Evolutionary conservation across 345 rosid genomes (phyloP).

Genomic region (Brassica rapa): DNA sequence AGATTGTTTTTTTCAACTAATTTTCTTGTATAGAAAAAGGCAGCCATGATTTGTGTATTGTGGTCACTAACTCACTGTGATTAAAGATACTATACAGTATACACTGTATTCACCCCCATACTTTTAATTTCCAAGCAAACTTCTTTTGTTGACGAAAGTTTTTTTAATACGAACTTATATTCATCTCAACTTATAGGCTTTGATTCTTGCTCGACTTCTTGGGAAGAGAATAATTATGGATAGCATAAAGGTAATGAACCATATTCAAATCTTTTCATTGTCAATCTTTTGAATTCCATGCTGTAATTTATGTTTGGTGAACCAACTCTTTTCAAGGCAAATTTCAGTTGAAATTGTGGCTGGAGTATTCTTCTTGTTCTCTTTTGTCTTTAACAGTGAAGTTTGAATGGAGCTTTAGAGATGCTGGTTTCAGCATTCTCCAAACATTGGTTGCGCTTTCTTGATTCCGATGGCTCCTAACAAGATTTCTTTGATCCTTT

Average conservation of each 20-base stretch:
- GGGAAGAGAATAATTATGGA: slow-evolving; percentile 69
- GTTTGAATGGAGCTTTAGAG: slow-evolving; percentile 7
- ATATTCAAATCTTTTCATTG: slow-evolving; percentile 5
- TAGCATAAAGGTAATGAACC: slow-evolving; percentile 58
- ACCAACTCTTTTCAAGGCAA: not conserved
- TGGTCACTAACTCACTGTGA: too few species aligned
- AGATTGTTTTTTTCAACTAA: too few species aligned
- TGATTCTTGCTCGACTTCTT: slow-evolving; percentile 91
- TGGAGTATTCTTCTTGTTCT: not conserved
- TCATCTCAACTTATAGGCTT: slow-evolving; percentile 54
- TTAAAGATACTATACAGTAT: too few species aligned
- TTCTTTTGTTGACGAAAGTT: not conserved
- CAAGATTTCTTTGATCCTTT: not conserved
- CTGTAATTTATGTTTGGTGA: not conserved
- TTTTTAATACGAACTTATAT: not conserved
- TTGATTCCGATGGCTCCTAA: not conserved
- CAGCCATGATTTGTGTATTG: too few species aligned
- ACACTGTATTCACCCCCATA: too few species aligned
- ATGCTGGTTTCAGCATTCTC: not conserved
- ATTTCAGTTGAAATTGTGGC: not conserved
- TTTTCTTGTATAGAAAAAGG: too few species aligned
- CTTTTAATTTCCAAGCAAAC: too few species aligned
- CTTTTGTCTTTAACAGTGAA: not conserved
- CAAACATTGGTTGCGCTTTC: not conserved
- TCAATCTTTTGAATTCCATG: not conserved